Base-by-base conservation (phyloP, 164 flowering plant species). In the Magnolia sinica region DNA sequence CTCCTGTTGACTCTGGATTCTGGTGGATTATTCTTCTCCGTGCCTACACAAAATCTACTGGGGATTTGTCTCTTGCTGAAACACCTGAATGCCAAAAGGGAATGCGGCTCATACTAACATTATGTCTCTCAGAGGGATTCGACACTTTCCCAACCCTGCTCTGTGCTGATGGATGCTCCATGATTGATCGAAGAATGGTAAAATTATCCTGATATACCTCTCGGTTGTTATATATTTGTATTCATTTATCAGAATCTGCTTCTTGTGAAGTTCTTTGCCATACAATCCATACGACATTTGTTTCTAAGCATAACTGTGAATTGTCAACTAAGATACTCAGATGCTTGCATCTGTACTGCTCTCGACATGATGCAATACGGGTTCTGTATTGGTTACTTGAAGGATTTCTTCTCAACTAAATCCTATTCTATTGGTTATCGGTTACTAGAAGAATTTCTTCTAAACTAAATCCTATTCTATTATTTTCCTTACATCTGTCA, bases 1-100 rank as follows among this genome's bases (percentile, higher is more conserved):
- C 85, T 70, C 85, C 85, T 63, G 82, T 83, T 24, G 85, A 83
- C 66, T 83, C 85, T 74, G 85, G 85, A 8, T 81, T 83, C 65
- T 83, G 85, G 85, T 83, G 85, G 85, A 83, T 83, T 68, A 83
- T 83, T 55, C 75, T 83, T 70, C 83, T 83, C 52, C 82, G 83
- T 24, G 85, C 85, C 24, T 83, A 83, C 64, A 80, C 83, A 16
- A 83, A 83, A 70, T 83, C 85, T 59, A 83, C 85, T 1, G 85
- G 85, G 52, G 83, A 83, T 79, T 79, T 81, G 64, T 74, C 83
- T 51, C 77, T 83, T 58, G 78, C 85, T 8, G 85, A 83, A 74
- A 76, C 78, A 31, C 82, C 83, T 24, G 82, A 83, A 59, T 81
- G 81, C 55, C 83, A 83, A 75, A 83, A 79, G 78, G 85, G 85